Conservation (phyloP, 441 rosid genomes). For the Codiaeum variegatum region DNA sequence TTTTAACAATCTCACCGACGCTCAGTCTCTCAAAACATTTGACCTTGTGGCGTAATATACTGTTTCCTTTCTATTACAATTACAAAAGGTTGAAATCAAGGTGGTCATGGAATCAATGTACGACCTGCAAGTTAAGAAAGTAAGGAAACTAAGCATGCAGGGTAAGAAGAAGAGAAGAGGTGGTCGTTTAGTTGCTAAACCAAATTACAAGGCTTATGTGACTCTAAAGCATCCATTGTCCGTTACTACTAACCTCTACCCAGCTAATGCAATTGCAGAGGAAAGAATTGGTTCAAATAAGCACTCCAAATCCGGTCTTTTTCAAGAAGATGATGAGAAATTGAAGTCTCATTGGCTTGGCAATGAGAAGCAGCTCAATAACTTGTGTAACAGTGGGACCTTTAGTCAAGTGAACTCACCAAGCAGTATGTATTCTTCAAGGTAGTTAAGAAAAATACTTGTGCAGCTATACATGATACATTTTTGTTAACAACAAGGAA, state of each 20-base stretch:
- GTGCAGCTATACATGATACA: not conserved
- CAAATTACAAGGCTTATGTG: constrained; percentile 30
- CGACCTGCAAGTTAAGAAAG: constrained; percentile 30
- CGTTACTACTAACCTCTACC: not conserved
- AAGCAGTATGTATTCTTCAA: not conserved
- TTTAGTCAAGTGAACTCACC: not conserved
- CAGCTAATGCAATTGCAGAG: not conserved
- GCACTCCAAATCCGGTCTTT: not conserved
- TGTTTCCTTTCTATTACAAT: not conserved
- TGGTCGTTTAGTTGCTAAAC: constrained; percentile 20
- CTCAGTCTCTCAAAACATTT: not conserved
- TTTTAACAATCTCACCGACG: not conserved
- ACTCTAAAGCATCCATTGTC: constrained; percentile 26
- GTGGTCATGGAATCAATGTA: constrained; percentile 23
- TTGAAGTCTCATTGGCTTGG: not conserved
- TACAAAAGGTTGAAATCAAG: constrained; percentile 29
- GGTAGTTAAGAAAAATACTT: not conserved
- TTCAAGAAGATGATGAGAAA: not conserved
- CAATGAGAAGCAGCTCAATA: not conserved
- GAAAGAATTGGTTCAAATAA: not conserved
- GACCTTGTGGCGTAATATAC: not conserved
- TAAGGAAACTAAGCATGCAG: constrained; percentile 30
- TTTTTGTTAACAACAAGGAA: too few species aligned
- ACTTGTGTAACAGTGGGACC: not conserved
- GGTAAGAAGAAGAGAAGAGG: constrained; percentile 31